Percentiles rank a stretch among this genome's conserved stretches.
Conservation (phyloP, 164 flowering plant genomes). For the Magnolia sinica region DNA sequence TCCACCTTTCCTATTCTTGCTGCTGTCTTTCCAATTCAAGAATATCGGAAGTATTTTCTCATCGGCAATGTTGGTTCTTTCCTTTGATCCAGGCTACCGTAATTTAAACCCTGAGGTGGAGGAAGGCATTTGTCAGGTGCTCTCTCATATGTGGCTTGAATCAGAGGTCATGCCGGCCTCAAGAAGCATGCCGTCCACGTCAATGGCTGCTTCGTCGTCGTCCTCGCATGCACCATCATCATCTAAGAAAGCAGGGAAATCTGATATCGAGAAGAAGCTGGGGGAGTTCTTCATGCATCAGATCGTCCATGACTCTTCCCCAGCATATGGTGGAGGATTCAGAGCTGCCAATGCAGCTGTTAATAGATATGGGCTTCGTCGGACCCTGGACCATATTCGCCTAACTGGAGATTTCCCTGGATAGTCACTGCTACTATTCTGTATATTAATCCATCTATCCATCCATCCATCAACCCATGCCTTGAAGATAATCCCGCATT, state of each 20-base stretch:
- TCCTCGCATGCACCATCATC: conserved; percentile 37
- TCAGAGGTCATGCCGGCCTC: conserved; percentile 72
- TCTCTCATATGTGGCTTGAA: conserved; percentile 95
- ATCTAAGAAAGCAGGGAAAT: conserved; percentile 71
- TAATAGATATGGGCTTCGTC: conserved; percentile 67
- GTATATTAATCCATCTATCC: neutral
- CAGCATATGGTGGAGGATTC: conserved; percentile 88
- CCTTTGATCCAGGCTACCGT: conserved; percentile 55
- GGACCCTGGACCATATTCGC: conserved; percentile 78
- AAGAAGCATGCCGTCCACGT: conserved; percentile 55
- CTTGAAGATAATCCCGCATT: neutral
- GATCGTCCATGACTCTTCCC: conserved; percentile 78
- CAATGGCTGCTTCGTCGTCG: conserved; percentile 48
- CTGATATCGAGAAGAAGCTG: conserved; percentile 61
- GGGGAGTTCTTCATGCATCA: conserved; percentile 91
- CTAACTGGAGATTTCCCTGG: conserved; percentile 65
- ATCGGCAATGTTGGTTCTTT: neutral
- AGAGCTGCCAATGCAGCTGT: conserved; percentile 85
- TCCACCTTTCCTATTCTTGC: neutral
- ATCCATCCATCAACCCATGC: neutral
- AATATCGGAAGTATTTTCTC: neutral
- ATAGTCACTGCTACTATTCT: conserved; percentile 3
- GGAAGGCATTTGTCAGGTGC: conserved; percentile 94
- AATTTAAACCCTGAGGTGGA: conserved; percentile 81
- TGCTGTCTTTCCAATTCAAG: neutral